A percentile compares a stretch with the other conserved stretches of the same genome.
These are phyloP conservation scores for Lojkania enalia DNA, from an alignment of 2,329 filamentous ascomycete genomes.

Conservation along the genomic window DNA sequence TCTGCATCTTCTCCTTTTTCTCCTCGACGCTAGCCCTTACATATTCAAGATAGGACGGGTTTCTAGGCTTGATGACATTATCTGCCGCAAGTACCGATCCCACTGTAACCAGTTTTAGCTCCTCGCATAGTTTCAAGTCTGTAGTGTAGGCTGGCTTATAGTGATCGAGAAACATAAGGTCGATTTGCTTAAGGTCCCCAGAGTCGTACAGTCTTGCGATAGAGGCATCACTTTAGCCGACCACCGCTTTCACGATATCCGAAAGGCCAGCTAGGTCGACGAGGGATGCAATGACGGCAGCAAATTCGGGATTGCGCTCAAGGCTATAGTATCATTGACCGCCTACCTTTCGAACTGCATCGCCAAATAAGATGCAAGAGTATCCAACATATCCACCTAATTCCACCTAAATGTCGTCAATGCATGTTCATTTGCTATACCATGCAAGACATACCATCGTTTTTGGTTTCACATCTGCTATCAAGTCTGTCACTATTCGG, in stretches of 20 bases:
- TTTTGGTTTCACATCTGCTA: conserved; percentile 66
- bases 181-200: conserved; percentile 62
- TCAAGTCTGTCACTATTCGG: conserved; percentile 68
- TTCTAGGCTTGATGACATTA: conserved; percentile 72
- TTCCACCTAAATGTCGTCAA: conserved; percentile 59
- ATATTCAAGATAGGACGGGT: conserved; percentile 71
- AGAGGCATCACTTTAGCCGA: conserved; percentile 69
- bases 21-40: conserved; percentile 66
- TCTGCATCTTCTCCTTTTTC: conserved; percentile 55
- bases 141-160: conserved; percentile 75
- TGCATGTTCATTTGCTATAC: background rate
- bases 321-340: conserved; percentile 71
- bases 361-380: conserved; percentile 75
- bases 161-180: conserved; percentile 79
- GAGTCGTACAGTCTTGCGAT: conserved; percentile 62
- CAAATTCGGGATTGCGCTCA: conserved; percentile 75
- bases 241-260: conserved; percentile 69
- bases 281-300: conserved; percentile 68
- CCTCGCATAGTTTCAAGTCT: conserved; percentile 77
- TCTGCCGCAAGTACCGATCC: conserved; percentile 69
- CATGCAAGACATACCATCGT: conserved; percentile 57
- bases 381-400: conserved; percentile 82
- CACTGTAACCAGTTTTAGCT: conserved; percentile 64
- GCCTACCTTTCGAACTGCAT: conserved; percentile 64
- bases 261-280: conserved; percentile 74